Percentiles rank a stretch among this genome's conserved stretches.
phyloP scores from a whole-genome alignment of 2,329 filamentous ascomycete species.

The Cadophora sp. region DNA sequence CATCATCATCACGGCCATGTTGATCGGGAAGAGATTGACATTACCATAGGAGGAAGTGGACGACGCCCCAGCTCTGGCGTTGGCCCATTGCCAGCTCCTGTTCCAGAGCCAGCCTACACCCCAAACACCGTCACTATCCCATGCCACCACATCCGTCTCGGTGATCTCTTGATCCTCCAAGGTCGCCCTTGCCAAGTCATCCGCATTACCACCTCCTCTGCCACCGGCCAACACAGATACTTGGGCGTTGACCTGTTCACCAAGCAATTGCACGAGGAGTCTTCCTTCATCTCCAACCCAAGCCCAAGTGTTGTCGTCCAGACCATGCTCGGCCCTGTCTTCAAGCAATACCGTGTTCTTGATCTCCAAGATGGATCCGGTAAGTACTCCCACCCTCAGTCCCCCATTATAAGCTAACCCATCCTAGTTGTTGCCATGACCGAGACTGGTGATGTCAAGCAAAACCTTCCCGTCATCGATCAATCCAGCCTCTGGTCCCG shows the following conservation, averaged over 20 bases:
- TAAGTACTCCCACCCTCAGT: conserved; percentile 42
- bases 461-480: conserved; percentile 89
- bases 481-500: conserved; percentile 88
- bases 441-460: conserved; percentile 97
- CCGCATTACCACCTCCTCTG: conserved; percentile 96
- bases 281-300: conserved; percentile 95
- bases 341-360: conserved; percentile 99
- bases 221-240: conserved; percentile 99
- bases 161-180: conserved; percentile 98
- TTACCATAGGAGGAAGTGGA: conserved; percentile 38
- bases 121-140: conserved; percentile 96
- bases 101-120: conserved; percentile 38
- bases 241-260: conserved; percentile 99
- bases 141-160: conserved; percentile 99
- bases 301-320: conserved; percentile 96
- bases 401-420: conserved; percentile 26
- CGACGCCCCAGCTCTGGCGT: conserved; percentile 26
- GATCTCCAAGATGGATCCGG: conserved; percentile 86
- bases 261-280: conserved; percentile 99
- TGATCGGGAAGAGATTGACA: conserved; percentile 42
- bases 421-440: conserved; percentile 89
- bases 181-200: conserved; percentile 99
- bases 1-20: conserved; percentile 52
- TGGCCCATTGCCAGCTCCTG: conserved; percentile 25
- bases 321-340: conserved; percentile 98